phyloP scores from a whole-genome alignment of 1,284 basidiomycete genomes.

The Phaffia rhodozyma region DNA sequence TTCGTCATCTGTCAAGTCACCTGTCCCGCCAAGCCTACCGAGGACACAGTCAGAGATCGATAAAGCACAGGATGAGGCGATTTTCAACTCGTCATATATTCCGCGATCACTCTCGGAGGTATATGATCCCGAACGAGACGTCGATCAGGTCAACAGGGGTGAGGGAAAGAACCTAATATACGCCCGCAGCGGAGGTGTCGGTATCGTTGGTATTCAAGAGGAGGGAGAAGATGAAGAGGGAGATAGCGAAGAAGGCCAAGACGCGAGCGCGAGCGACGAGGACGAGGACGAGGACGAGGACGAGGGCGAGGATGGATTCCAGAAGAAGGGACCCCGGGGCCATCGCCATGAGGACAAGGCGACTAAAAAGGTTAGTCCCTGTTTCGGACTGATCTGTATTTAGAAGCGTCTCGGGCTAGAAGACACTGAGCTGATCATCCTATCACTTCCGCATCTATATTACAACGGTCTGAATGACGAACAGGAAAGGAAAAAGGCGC shows the following conservation, averaged over 20 bases:
- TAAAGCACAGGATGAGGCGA: slow-evolving; percentile 56
- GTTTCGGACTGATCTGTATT: background rate
- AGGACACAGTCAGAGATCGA: slow-evolving; percentile 16
- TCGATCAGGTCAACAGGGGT: slow-evolving; percentile 57
- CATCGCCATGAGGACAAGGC: slow-evolving; percentile 84
- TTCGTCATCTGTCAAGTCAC: background rate
- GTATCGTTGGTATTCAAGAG: slow-evolving; percentile 30
- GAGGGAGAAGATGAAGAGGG: slow-evolving; percentile 25
- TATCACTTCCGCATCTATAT: background rate
- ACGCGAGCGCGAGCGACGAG: slow-evolving; percentile 18
- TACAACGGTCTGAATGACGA: background rate
- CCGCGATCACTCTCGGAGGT: slow-evolving; percentile 85
- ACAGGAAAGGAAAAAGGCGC: slow-evolving; percentile 77
- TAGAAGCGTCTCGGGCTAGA: no score
- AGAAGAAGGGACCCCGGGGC: slow-evolving; percentile 55
- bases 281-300: slow-evolving; percentile 33
- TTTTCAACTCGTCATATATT: slow-evolving; percentile 81
- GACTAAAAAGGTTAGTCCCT: slow-evolving; percentile 61
- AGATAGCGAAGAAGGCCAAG: slow-evolving; percentile 30
- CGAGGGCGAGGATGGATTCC: slow-evolving; percentile 32
- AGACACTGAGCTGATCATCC: background rate
- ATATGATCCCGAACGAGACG: slow-evolving; percentile 81
- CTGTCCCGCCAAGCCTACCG: slow-evolving; percentile 1
- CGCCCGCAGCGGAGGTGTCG: slow-evolving; percentile 65
- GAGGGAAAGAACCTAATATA: slow-evolving; percentile 68